Conservation (phyloP, 2,329 filamentous ascomycete genomes). For the Pseudocercospora fuligena region DNA sequence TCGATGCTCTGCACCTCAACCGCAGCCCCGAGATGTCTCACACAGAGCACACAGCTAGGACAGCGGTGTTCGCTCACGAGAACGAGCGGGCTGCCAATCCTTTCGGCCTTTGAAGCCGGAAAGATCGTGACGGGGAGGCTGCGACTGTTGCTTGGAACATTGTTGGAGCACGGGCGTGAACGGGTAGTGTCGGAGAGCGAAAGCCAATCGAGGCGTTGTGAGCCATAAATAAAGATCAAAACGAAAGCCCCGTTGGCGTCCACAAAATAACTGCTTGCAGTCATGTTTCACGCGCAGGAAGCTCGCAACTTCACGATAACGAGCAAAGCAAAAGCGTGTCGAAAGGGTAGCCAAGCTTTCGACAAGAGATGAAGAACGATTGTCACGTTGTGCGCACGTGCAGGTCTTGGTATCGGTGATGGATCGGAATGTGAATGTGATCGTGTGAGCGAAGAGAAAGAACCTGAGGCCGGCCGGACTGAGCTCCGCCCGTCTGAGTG, state of each 20-base stretch:
- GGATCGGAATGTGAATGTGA: neutral
- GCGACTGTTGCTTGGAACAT: neutral
- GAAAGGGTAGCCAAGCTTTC: neutral
- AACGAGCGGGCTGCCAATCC: conserved; percentile 11
- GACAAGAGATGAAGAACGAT: neutral
- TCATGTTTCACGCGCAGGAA: neutral
- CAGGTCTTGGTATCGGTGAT: neutral
- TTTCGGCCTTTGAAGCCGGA: neutral
- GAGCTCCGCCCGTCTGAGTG: neutral
- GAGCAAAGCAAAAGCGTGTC: neutral
- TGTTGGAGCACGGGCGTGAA: neutral
- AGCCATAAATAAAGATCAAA: neutral
- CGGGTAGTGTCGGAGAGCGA: neutral
- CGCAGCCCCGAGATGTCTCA: conserved; percentile 3
- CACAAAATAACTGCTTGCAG: neutral
- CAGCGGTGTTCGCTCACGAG: conserved; percentile 11
- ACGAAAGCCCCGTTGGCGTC: neutral
- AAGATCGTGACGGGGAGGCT: neutral
- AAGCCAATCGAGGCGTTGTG: neutral
- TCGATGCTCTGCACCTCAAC: conserved; percentile 2
- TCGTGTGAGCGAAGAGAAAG: neutral
- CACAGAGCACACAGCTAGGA: neutral
- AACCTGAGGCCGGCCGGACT: conserved; percentile 4
- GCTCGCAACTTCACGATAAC: neutral
- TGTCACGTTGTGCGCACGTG: conserved; percentile 10